Evolutionary conservation across 2,329 filamentous ascomycete genomes (phyloP).

Genomic region (Aureobasidium lini): DNA sequence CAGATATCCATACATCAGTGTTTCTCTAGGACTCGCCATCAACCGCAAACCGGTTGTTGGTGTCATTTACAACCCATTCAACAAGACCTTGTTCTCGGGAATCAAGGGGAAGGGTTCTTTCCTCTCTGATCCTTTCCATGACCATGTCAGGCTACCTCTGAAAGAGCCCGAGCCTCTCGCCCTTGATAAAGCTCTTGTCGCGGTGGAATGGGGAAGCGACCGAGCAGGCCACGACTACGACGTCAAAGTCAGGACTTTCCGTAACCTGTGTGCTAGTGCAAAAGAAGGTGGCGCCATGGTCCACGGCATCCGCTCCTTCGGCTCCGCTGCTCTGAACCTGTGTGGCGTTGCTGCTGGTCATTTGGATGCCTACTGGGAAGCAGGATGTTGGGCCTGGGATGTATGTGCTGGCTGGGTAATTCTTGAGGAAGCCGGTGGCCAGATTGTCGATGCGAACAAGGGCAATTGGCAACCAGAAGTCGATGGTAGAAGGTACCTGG

Average conservation of each 20-base stretch:
- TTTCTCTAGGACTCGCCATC: slow-evolving; percentile 66
- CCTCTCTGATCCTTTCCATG: slow-evolving; percentile 26
- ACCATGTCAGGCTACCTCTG: slow-evolving; percentile 38
- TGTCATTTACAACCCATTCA: slow-evolving; percentile 75
- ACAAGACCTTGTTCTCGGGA: slow-evolving; percentile 59
- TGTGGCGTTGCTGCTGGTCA: slow-evolving; percentile 64
- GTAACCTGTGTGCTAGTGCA: slow-evolving; percentile 42
- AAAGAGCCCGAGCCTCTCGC: slow-evolving; percentile 44
- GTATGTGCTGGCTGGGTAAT: slow-evolving; percentile 77
- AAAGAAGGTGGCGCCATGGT: slow-evolving; percentile 67
- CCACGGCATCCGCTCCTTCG: slow-evolving; percentile 62
- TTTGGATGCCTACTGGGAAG: slow-evolving; percentile 73
- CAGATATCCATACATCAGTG: slow-evolving; percentile 64
- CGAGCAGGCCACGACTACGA: slow-evolving; percentile 61
- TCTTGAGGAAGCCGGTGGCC: slow-evolving; percentile 64
- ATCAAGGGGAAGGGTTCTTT: slow-evolving; percentile 62
- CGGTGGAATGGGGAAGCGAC: slow-evolving; percentile 66
- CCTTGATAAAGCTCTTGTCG: slow-evolving; percentile 58
- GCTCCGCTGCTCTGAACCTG: slow-evolving; percentile 67
- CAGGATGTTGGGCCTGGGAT: slow-evolving; percentile 79
- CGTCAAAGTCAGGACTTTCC: slow-evolving; percentile 60
- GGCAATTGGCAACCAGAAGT: slow-evolving; percentile 57
- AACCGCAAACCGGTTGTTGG: slow-evolving; percentile 57
- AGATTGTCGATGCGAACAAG: slow-evolving; percentile 65
- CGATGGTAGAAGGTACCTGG: slow-evolving; percentile 51